Conservation (phyloP, 768 basidiomycete genomes). For the Serendipita indica region DNA sequence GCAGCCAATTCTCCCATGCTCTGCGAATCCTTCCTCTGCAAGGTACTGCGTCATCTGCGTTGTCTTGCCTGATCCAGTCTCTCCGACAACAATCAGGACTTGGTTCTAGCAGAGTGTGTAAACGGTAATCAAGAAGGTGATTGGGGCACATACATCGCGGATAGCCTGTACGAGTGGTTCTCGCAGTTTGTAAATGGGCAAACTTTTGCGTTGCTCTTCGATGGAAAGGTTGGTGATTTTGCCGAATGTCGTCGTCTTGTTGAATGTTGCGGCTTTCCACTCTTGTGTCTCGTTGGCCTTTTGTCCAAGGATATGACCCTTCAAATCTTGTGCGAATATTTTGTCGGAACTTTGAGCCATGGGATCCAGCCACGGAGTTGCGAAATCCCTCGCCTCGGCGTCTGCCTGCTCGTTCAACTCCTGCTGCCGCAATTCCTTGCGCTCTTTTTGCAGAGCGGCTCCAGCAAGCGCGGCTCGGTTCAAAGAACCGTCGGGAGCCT, state of each 20-base stretch:
- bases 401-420: slow-evolving; percentile 91
- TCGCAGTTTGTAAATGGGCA: slow-evolving; percentile 92
- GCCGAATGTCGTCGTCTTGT: slow-evolving; percentile 92
- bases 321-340: slow-evolving; percentile 84
- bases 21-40: slow-evolving; percentile 86
- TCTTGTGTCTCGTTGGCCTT: slow-evolving; percentile 68
- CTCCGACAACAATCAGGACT: slow-evolving; percentile 94
- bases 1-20: slow-evolving; percentile 83
- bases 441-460: slow-evolving; percentile 85
- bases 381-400: slow-evolving; percentile 87
- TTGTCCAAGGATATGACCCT: slow-evolving; percentile 68
- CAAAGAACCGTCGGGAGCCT: slow-evolving; percentile 93
- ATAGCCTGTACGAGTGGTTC: slow-evolving; percentile 84
- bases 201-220: slow-evolving; percentile 77
- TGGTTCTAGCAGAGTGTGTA: slow-evolving; percentile 48
- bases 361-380: slow-evolving; percentile 93
- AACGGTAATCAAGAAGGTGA: slow-evolving; percentile 15
- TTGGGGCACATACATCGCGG: slow-evolving; percentile 47
- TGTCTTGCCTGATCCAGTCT: slow-evolving; percentile 97
- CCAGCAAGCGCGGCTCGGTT: slow-evolving; percentile 92
- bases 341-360: slow-evolving; percentile 82
- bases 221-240: slow-evolving; percentile 82
- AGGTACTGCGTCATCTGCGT: slow-evolving; percentile 99
- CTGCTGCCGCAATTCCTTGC: slow-evolving; percentile 85
- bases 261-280: slow-evolving; percentile 87